Conservation (phyloP, 345 rosid genomes). For the Abelmoschus esculentus region DNA sequence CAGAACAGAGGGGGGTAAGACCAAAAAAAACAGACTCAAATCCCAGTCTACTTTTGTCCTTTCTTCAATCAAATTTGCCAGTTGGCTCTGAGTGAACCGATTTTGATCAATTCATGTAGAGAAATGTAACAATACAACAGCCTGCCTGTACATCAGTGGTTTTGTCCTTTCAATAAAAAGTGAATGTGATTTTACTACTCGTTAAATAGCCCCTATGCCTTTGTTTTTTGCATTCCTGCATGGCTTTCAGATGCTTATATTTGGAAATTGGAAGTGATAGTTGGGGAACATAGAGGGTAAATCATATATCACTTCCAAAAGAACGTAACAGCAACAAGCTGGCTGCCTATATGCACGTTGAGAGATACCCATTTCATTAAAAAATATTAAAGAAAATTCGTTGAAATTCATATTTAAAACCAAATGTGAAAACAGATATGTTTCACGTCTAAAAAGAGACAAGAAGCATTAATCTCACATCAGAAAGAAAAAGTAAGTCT, state of each 20-base stretch:
- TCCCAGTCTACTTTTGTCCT: slow-evolving; percentile 44
- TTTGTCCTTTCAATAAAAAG: slow-evolving; percentile 13
- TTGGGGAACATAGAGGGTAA: neutral
- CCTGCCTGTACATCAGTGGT: slow-evolving; percentile 4
- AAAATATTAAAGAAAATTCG: neutral
- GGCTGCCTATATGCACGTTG: neutral
- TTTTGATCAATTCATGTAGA: slow-evolving; percentile 11
- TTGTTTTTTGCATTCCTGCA: neutral
- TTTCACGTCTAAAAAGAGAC: no score
- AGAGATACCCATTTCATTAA: neutral
- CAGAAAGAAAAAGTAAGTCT: no score
- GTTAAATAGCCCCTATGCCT: neutral
- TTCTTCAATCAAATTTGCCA: slow-evolving; percentile 49
- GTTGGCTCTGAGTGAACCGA: slow-evolving; percentile 40
- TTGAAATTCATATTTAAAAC: neutral
- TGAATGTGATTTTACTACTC: slow-evolving; percentile 3
- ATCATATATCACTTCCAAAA: neutral
- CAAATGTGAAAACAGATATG: neutral
- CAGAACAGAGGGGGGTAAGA: slow-evolving; percentile 20
- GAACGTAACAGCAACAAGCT: neutral
- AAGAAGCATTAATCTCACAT: no score
- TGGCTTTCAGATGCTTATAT: neutral
- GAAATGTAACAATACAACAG: slow-evolving; percentile 6
- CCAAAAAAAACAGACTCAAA: slow-evolving; percentile 35
- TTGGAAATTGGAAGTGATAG: neutral